Evolutionary conservation across 169 alveolate species (phyloP), one percentile per base, ranked within the genome.

Genomic region (Plasmodium knowlesi): DNA sequence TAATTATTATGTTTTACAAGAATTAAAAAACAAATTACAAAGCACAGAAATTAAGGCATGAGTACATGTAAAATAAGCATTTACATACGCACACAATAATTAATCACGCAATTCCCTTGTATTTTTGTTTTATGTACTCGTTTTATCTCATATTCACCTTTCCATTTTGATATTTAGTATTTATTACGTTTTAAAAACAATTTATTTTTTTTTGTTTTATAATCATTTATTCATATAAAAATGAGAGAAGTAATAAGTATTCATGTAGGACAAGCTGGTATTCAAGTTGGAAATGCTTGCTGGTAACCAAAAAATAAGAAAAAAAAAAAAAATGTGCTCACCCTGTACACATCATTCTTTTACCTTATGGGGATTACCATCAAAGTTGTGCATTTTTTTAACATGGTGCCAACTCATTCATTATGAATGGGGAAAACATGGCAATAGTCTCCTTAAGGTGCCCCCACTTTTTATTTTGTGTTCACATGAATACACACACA

Each of bases 191-290:
- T 89, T 81, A 57, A 89, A 70, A 43, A 76, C 41, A 22, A 37
- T 41, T 78, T 88, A 50, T 50, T 50, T 50, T 50, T 50, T 76
- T 76, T 76, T 37, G 37, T 54, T 88, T 89, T 81, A 73, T 89
- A 79, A 61, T 46, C 12, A 43, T n/a, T 57, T 72, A 80, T 28
- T 19, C 67, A 89, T 78, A 41, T 79, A 88, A 89, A 89, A 89
- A 89, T 89, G 94, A 89, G 94, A 89, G 94, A 89, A 89, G 94
- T 98, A 83, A 98, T 99, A 92, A 98, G 99, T 94, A 98, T 99
- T 88, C 99, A 99, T 97, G 99, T 99, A 90, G 99, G 99, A 82
- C 99, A 99, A 96, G 99, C 99, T 78, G 99, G 99, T 90, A 98
- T 99, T 88, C 99, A 99, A 96, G 98, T 99, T 53, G 99, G 99